Evolutionary conservation across 768 basidiomycete genomes (phyloP).

Genomic region (Kwoniella botswanensis): DNA sequence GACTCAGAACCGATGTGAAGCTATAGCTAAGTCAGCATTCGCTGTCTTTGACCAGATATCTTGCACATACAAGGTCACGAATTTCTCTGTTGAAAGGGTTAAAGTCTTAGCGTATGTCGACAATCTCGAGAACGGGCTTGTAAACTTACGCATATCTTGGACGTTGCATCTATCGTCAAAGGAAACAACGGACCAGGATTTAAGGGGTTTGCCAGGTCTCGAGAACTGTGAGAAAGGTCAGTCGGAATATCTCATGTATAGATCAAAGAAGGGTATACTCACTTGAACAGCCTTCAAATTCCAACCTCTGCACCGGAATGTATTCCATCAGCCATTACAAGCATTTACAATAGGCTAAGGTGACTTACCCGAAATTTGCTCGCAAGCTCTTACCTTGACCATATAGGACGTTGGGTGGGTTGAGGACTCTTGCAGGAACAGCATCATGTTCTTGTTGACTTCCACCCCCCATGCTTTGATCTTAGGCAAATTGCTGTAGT

Average conservation of each 20-base stretch:
- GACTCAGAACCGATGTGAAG: constrained; percentile 17
- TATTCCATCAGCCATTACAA: constrained; percentile 5
- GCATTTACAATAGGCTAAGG: neutral
- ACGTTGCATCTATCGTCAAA: constrained; percentile 37
- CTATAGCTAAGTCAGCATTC: constrained; percentile 8
- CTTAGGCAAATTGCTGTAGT: constrained; percentile 50
- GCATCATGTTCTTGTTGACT: constrained; percentile 45
- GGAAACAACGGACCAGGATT: constrained; percentile 48
- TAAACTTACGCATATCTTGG: constrained; percentile 33
- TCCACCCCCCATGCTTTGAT: constrained; percentile 56
- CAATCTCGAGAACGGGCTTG: no score
- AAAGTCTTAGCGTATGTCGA: neutral
- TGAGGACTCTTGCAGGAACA: constrained; percentile 51
- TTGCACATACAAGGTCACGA: constrained; percentile 22
- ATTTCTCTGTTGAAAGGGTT: constrained; percentile 26
- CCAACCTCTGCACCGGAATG: constrained; percentile 31
- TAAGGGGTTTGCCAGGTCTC: constrained; percentile 35
- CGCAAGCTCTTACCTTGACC: constrained; percentile 38
- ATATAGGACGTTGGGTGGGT: constrained; percentile 49
- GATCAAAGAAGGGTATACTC: neutral
- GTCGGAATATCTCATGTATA: neutral
- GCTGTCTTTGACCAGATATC: neutral
- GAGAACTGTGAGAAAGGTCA: constrained; percentile 27
- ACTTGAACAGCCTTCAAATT: constrained; percentile 47
- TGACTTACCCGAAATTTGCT: constrained; percentile 37